phyloP scores from a whole-genome alignment of 2,329 filamentous ascomycete genomes.

The Fusarium keratoplasticum region DNA sequence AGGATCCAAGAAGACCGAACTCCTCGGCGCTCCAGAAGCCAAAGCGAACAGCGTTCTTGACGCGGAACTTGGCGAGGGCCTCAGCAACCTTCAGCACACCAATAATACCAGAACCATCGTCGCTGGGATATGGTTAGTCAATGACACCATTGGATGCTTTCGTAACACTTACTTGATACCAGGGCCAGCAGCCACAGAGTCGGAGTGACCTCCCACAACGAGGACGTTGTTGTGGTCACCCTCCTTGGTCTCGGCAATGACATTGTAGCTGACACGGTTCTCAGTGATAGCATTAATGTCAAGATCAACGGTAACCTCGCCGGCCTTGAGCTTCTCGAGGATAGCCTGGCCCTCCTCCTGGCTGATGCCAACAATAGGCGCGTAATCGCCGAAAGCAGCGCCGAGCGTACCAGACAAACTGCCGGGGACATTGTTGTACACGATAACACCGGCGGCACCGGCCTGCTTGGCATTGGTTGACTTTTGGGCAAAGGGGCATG shows the following conservation, averaged over 20 bases:
- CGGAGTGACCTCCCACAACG: constrained; percentile 60
- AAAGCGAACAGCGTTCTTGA: constrained; percentile 63
- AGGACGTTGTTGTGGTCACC: constrained; percentile 63
- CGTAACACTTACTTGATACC: constrained; percentile 64
- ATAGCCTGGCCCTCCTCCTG: constrained; percentile 56
- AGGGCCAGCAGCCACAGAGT: constrained; percentile 61
- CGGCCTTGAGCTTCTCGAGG: constrained; percentile 45
- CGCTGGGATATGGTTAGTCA: constrained; percentile 44
- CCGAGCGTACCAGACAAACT: constrained; percentile 66
- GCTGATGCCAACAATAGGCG: constrained; percentile 65
- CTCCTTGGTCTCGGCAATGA: constrained; percentile 61
- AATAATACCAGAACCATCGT: constrained; percentile 68
- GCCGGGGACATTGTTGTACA: constrained; percentile 73
- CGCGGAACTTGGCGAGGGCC: constrained; percentile 55
- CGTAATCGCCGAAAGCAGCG: constrained; percentile 56
- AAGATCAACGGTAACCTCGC: constrained; percentile 49
- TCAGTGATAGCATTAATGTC: constrained; percentile 62
- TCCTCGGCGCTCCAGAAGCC: constrained; percentile 66
- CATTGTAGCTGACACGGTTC: constrained; percentile 61
- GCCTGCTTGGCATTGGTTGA: constrained; percentile 65
- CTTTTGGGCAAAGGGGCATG: constrained; percentile 70
- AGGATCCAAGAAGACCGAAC: constrained; percentile 62
- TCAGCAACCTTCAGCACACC: constrained; percentile 60
- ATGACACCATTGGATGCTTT: background rate
- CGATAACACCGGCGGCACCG: constrained; percentile 66